These are phyloP conservation scores for Martiniozyma asiatica DNA, from an alignment of 1,139 yeast genomes.

Conservation along the genomic window DNA sequence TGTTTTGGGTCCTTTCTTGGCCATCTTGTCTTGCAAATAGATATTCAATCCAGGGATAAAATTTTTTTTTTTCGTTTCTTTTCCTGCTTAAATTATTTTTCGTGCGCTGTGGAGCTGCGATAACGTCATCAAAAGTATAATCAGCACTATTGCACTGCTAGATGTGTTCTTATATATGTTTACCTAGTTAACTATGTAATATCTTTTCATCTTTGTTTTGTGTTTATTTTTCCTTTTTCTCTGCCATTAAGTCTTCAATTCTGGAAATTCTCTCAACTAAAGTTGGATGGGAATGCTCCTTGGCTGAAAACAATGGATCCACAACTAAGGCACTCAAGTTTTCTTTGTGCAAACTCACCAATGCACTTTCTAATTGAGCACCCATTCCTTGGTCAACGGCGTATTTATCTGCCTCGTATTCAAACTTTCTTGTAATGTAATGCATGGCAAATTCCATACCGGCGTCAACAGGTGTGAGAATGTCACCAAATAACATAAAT, in stretches of 20 bases:
- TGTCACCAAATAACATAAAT: constrained; percentile 60
- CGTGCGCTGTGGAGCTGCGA: no score
- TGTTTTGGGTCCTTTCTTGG: constrained; percentile 20
- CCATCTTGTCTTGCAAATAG: constrained; percentile 10
- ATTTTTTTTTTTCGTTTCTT: no score
- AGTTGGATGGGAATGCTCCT: constrained; percentile 85
- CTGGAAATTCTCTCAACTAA: constrained; percentile 78
- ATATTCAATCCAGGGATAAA: neutral
- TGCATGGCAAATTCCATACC: constrained; percentile 55
- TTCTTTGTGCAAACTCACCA: constrained; percentile 65
- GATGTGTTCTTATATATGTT: no score
- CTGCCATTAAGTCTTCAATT: constrained; percentile 29
- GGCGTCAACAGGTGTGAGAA: constrained; percentile 68
- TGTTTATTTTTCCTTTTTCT: no score
- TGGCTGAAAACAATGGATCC: constrained; percentile 81
- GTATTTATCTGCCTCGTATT: constrained; percentile 84
- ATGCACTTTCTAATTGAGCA: constrained; percentile 54
- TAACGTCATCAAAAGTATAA: neutral
- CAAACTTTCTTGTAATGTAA: constrained; percentile 68
- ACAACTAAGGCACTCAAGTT: constrained; percentile 78
- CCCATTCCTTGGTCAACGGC: constrained; percentile 68
- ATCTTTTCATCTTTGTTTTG: no score
- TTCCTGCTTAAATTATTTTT: no score
- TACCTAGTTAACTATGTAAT: no score
- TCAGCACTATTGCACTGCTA: neutral